A percentile compares a stretch with the other conserved stretches of the same genome.
phyloP scores from a whole-genome alignment of 2,329 filamentous ascomycete genomes.

The Colletotrichum euphorbiae region DNA sequence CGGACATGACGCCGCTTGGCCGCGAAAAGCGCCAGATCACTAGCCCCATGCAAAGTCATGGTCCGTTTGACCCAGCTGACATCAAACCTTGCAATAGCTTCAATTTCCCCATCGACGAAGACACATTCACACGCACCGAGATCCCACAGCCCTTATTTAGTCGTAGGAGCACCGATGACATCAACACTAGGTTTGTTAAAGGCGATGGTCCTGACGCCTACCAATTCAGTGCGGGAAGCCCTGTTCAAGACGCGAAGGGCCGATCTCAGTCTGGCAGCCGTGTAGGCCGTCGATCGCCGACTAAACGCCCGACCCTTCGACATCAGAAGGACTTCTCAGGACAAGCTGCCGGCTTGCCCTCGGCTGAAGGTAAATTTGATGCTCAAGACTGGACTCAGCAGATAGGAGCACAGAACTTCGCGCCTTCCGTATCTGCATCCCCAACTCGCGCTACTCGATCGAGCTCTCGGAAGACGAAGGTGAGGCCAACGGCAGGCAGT shows the following conservation, averaged over 20 bases:
- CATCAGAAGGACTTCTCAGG: conserved; percentile 43
- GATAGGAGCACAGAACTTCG: conserved; percentile 67
- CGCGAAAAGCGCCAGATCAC: conserved; percentile 28
- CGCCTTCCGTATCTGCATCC: conserved; percentile 57
- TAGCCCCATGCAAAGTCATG: conserved; percentile 21
- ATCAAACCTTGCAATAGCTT: conserved; percentile 58
- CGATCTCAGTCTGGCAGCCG: conserved; percentile 56
- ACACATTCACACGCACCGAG: conserved; percentile 52
- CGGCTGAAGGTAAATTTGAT: conserved; percentile 55
- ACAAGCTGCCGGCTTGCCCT: conserved; percentile 25
- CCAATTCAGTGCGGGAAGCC: conserved; percentile 65
- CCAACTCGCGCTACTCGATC: conserved; percentile 57
- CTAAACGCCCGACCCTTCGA: conserved; percentile 45
- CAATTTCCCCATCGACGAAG: conserved; percentile 58
- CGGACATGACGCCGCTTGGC: conserved; percentile 29
- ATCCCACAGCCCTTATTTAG: conserved; percentile 56
- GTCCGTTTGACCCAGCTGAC: conserved; percentile 49
- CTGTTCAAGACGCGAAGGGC: conserved; percentile 48
- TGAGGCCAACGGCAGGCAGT: conserved; percentile 61
- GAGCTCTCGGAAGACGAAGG: conserved; percentile 70
- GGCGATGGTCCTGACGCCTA: conserved; percentile 58
- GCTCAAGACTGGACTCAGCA: conserved; percentile 66
- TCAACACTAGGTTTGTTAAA: conserved; percentile 70
- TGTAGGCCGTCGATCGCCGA: conserved; percentile 55
- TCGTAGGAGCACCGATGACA: conserved; percentile 67